A percentile compares a stretch with the other conserved stretches of the same genome.
Conservation (phyloP, 2,329 filamentous ascomycete species). For the Coniochaeta hoffmannii region DNA sequence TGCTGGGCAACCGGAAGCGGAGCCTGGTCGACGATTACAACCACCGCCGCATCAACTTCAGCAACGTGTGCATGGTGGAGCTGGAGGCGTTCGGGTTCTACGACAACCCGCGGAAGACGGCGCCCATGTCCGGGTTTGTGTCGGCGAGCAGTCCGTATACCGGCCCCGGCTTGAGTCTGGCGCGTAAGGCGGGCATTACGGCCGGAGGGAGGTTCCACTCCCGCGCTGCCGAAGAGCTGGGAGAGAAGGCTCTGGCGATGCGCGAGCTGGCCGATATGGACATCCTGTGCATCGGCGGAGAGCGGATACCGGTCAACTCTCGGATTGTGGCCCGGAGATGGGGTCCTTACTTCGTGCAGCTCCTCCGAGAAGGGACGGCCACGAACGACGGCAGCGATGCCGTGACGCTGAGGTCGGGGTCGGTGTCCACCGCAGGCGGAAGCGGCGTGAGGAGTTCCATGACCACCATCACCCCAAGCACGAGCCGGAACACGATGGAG, state of each 20-base stretch:
- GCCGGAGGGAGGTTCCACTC: conserved; percentile 72
- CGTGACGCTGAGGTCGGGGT: conserved; percentile 60
- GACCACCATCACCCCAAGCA: conserved; percentile 72
- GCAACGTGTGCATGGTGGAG: conserved; percentile 93
- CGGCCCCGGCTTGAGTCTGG: conserved; percentile 46
- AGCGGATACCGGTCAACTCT: conserved; percentile 90
- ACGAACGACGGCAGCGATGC: conserved; percentile 67
- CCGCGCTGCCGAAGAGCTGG: conserved; percentile 74
- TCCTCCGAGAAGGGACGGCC: conserved; percentile 73
- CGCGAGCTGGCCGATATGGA: conserved; percentile 96
- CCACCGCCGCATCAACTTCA: conserved; percentile 94
- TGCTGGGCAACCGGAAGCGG: conserved; percentile 86
- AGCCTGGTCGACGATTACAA: conserved; percentile 98
- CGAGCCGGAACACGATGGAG: conserved; percentile 42
- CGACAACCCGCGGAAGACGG: conserved; percentile 78
- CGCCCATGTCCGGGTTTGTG: conserved; percentile 73
- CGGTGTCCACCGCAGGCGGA: conserved; percentile 35
- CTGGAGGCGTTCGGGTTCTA: conserved; percentile 95
- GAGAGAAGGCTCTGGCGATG: conserved; percentile 68
- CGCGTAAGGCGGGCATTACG: conserved; percentile 54
- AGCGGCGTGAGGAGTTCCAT: conserved; percentile 67
- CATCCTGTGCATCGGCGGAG: conserved; percentile 82
- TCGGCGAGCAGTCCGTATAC: conserved; percentile 71
- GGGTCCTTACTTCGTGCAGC: conserved; percentile 92
- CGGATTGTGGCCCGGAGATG: conserved; percentile 79